Percentiles rank a stretch among this genome's conserved stretches.
Conservation (phyloP, 768 basidiomycete genomes). For the Sporobolomyces phaffii region DNA sequence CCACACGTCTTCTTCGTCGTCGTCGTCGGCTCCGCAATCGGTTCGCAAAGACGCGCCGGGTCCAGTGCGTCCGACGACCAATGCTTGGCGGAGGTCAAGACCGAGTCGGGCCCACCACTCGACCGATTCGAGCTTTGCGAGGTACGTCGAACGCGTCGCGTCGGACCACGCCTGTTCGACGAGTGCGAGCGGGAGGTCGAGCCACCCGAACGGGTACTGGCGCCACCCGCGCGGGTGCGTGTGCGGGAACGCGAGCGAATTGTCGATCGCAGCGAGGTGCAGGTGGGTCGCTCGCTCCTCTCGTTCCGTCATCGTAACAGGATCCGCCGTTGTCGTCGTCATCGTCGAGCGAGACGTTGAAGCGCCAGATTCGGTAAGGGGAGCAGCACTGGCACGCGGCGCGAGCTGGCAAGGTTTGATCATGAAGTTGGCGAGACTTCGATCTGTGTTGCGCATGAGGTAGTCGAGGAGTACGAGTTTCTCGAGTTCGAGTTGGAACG, state of each 20-base stretch:
- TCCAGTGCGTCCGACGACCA: conserved; percentile 68
- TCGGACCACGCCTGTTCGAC: conserved; percentile 64
- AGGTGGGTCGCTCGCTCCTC: conserved; percentile 68
- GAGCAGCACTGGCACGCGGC: conserved; percentile 1
- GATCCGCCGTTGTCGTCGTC: not conserved
- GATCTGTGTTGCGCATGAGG: conserved; percentile 75
- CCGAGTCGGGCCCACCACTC: conserved; percentile 87
- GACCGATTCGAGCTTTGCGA: conserved; percentile 74
- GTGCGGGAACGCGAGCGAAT: conserved; percentile 84
- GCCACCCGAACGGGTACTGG: conserved; percentile 62
- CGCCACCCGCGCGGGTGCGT: conserved; percentile 74
- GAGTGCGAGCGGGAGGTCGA: conserved; percentile 40
- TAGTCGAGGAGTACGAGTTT: conserved; percentile 88
- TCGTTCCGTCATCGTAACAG: not conserved
- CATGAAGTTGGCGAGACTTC: conserved; percentile 40
- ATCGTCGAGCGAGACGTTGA: conserved; percentile 1
- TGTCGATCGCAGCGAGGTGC: conserved; percentile 88
- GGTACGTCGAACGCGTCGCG: conserved; percentile 70
- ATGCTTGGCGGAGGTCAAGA: conserved; percentile 66
- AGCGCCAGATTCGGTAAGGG: no score
- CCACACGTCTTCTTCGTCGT: conserved; percentile 24
- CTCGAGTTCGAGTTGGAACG: conserved; percentile 80
- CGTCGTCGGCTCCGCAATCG: no score
- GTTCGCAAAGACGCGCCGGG: no score
- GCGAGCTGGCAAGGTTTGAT: conserved; percentile 24